These are phyloP conservation scores for Tuber melanosporum DNA, from an alignment of 495 filamentous ascomycete genomes.

Conservation along the genomic window DNA sequence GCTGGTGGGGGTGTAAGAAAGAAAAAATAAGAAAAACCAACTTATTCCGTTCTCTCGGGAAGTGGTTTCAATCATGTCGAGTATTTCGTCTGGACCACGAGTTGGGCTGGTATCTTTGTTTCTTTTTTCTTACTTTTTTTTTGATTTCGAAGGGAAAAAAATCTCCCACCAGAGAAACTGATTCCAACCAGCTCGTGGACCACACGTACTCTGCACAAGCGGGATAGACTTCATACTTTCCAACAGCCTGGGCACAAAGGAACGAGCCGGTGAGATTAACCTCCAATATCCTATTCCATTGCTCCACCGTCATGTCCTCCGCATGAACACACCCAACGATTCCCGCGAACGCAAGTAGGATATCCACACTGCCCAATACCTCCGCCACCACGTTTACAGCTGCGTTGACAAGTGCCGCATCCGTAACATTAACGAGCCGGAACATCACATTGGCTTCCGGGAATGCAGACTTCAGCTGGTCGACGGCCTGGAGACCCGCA, in stretches of 20 bases:
- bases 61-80: background rate
- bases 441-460: slow-evolving; percentile 49
- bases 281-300: slow-evolving; percentile 58
- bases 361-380: slow-evolving; percentile 52
- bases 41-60: background rate
- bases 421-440: slow-evolving; percentile 56
- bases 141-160: background rate
- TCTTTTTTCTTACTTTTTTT: background rate
- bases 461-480: slow-evolving; percentile 50
- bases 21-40: background rate
- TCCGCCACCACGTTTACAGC: slow-evolving; percentile 46
- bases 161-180: background rate
- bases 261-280: slow-evolving; percentile 65
- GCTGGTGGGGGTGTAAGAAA: background rate
- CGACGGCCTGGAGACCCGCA: slow-evolving; percentile 42
- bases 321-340: slow-evolving; percentile 57
- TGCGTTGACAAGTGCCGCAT: slow-evolving; percentile 47
- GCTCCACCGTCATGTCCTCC: slow-evolving; percentile 49
- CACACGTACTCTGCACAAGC: slow-evolving; percentile 35
- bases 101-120: background rate
- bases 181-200: background rate
- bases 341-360: slow-evolving; percentile 61
- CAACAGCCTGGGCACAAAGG: slow-evolving; percentile 61
- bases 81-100: background rate
- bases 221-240: slow-evolving; percentile 48